Percentiles rank a stretch among this genome's conserved stretches.
Evolutionary conservation across 345 rosid species (phyloP).

Genomic region (Rhodamnia argentea): DNA sequence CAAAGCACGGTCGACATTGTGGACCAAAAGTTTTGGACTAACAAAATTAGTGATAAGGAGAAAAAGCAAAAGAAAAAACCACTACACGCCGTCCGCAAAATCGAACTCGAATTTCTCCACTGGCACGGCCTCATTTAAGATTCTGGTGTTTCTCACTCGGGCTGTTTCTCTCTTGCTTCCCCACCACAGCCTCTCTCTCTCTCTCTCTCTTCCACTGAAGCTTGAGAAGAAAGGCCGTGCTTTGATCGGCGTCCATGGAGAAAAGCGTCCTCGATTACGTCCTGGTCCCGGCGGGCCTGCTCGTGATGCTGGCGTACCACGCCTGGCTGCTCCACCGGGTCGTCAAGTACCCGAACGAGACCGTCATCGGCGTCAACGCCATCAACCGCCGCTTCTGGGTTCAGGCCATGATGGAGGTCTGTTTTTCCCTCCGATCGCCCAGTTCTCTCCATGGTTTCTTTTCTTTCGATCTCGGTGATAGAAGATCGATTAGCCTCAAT

Average conservation of each 20-base stretch:
- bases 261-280: slow-evolving; percentile 41
- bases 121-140: not conserved
- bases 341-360: slow-evolving; percentile 46
- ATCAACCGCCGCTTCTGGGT: slow-evolving; percentile 88
- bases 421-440: not conserved
- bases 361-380: slow-evolving; percentile 69
- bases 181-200: not conserved
- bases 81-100: not conserved
- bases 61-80: not conserved
- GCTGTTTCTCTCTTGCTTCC: not conserved
- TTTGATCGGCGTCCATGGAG: slow-evolving; percentile 23
- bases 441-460: not conserved
- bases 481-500: not conserved
- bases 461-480: not conserved
- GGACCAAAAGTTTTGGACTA: too few relatives aligned
- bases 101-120: not conserved
- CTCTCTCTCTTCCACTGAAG: not conserved
- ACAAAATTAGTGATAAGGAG: too few relatives aligned
- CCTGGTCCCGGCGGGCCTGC: slow-evolving; percentile 53
- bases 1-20: too few relatives aligned
- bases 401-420: slow-evolving; percentile 87
- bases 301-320: slow-evolving; percentile 48
- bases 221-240: not conserved
- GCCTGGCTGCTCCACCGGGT: slow-evolving; percentile 61
- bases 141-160: not conserved